These are phyloP conservation scores for Cordyceps farinosa DNA, from an alignment of 2,329 filamentous ascomycete species.

Conservation along the genomic window DNA sequence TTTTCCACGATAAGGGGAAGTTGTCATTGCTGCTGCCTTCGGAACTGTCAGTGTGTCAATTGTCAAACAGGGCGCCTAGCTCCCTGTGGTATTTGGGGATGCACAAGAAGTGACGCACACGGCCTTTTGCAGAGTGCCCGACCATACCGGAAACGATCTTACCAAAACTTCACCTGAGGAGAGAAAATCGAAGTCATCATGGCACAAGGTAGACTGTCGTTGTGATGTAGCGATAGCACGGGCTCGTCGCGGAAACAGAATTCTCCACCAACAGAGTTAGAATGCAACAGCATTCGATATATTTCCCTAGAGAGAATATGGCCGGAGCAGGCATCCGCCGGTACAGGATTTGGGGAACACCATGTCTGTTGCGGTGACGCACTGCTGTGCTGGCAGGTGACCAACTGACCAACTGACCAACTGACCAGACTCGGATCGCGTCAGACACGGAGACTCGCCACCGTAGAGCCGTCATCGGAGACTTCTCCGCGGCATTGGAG, in stretches of 20 bases:
- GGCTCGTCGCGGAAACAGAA: neutral
- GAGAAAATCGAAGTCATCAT: no score
- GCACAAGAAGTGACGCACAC: no score
- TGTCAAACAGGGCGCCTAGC: no score
- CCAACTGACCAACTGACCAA: constrained; percentile 6
- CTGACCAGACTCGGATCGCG: neutral
- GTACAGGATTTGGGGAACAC: neutral
- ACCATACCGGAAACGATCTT: no score
- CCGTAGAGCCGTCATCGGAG: constrained; percentile 11
- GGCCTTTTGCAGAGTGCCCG: no score
- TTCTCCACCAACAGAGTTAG: neutral
- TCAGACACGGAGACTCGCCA: constrained; percentile 13
- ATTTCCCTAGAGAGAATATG: neutral
- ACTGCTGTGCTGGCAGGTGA: constrained; percentile 9
- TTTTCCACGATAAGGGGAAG: no score
- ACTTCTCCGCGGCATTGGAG: constrained; percentile 1
- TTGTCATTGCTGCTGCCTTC: no score
- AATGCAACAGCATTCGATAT: neutral
- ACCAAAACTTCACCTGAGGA: no score
- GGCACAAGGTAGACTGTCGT: no score
- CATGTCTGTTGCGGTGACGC: neutral
- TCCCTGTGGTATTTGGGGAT: no score
- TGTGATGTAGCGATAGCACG: no score
- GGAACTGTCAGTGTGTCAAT: no score
- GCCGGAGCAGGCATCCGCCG: neutral